Evolutionary conservation across 2,329 filamentous ascomycete genomes (phyloP).

Genomic region (Arachnomyces sp.): DNA sequence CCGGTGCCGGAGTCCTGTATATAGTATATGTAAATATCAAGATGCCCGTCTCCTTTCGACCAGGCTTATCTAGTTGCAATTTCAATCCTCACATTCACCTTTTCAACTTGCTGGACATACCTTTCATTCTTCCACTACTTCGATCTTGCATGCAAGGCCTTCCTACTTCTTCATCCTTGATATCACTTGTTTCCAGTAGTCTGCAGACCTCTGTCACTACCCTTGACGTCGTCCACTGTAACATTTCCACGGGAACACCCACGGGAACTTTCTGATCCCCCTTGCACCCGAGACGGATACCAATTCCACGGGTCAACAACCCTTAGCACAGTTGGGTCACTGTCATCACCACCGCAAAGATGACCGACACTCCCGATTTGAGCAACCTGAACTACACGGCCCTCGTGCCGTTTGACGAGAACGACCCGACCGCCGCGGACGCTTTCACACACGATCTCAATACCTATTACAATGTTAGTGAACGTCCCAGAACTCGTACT

Average conservation of each 20-base stretch:
- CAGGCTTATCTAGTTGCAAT: too few relatives aligned
- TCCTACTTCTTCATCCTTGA: too few relatives aligned
- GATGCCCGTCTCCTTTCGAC: too few relatives aligned
- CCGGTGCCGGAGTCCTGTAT: too few relatives aligned
- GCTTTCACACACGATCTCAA: conserved; percentile 65
- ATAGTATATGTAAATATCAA: too few relatives aligned
- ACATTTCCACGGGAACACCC: neutral
- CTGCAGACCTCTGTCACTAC: neutral
- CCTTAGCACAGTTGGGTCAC: conserved; percentile 7
- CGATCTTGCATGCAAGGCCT: too few relatives aligned
- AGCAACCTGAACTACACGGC: conserved; percentile 15
- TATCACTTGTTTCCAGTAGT: conserved; percentile 1
- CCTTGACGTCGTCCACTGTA: too few relatives aligned
- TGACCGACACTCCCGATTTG: conserved; percentile 21
- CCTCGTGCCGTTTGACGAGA: conserved; percentile 55
- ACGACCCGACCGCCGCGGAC: conserved; percentile 56
- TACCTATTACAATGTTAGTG: conserved; percentile 59
- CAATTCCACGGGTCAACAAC: too few relatives aligned
- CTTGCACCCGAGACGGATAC: neutral
- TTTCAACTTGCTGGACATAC: conserved; percentile 12
- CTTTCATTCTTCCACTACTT: conserved; percentile 7
- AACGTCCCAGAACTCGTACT: too few relatives aligned
- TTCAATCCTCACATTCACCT: too few relatives aligned
- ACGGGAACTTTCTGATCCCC: conserved; percentile 1
- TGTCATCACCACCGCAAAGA: conserved; percentile 15